phyloP scores from a whole-genome alignment of 1,284 basidiomycete genomes.

The Sphagnurus paluster region DNA sequence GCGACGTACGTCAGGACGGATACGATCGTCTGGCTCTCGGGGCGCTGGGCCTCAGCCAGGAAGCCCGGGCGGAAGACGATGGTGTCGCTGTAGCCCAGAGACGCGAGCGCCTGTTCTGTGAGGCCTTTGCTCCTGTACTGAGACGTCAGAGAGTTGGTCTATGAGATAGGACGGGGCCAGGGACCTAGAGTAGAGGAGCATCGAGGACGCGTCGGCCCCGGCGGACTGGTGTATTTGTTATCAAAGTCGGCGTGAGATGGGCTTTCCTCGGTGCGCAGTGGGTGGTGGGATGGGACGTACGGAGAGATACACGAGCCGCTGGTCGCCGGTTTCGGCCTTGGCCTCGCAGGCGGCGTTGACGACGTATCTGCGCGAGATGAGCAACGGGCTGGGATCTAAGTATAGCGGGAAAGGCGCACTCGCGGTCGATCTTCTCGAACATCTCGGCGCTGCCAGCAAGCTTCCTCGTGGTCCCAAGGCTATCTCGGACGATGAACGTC shows the following conservation, averaged over 20 bases:
- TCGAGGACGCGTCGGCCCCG: conserved; percentile 49
- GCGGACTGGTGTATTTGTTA: conserved; percentile 35
- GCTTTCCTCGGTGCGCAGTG: no score
- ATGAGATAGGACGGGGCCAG: neutral
- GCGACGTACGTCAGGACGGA: conserved; percentile 38
- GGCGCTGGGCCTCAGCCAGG: conserved; percentile 44
- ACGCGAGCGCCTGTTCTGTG: conserved; percentile 69
- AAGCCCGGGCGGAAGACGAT: conserved; percentile 66
- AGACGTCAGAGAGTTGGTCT: neutral
- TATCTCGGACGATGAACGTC: conserved; percentile 23
- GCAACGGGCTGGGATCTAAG: neutral
- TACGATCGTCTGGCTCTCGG: conserved; percentile 42
- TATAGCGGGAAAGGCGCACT: conserved; percentile 43
- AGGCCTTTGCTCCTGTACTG: conserved; percentile 64
- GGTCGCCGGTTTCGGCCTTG: conserved; percentile 45
- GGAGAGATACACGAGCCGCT: conserved; percentile 71
- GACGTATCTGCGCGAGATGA: conserved; percentile 61
- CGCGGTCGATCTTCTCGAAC: conserved; percentile 77
- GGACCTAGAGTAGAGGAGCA: conserved; percentile 51
- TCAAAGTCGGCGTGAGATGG: neutral
- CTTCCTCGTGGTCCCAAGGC: conserved; percentile 63
- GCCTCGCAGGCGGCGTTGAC: conserved; percentile 68
- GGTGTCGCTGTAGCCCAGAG: conserved; percentile 65
- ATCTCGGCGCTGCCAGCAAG: conserved; percentile 60
- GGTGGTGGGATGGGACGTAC: conserved; percentile 35